These are phyloP conservation scores for Aspergillus intermedius DNA, from an alignment of 2,329 filamentous ascomycete species.

Conservation along the genomic window DNA sequence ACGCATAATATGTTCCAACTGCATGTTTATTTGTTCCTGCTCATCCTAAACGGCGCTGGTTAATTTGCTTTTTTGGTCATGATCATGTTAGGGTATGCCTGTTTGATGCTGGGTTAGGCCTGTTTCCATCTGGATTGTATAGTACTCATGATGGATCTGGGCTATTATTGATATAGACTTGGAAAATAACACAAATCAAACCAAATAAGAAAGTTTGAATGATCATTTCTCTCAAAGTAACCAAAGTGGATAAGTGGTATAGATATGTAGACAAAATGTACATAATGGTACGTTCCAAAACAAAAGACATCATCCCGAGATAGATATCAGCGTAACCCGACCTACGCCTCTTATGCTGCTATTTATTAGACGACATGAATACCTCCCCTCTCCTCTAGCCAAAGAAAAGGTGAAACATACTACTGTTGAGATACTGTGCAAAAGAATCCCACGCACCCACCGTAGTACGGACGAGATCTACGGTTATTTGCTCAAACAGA, in stretches of 20 bases:
- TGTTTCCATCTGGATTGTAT: too few species aligned
- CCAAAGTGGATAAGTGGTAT: too few species aligned
- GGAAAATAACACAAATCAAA: too few species aligned
- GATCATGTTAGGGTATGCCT: neutral
- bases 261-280: too few species aligned
- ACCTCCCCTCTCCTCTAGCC: neutral
- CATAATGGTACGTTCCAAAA: neutral
- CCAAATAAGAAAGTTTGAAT: too few species aligned
- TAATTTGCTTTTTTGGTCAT: neutral
- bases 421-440: too few species aligned
- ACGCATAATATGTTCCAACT: neutral
- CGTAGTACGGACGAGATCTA: neutral
- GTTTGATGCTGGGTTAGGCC: neutral
- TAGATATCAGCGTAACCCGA: slow-evolving; percentile 2
- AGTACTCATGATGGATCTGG: too few species aligned
- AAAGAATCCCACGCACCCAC: too few species aligned
- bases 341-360: neutral
- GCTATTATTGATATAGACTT: too few species aligned
- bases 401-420: neutral
- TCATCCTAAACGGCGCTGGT: neutral
- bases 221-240: too few species aligned
- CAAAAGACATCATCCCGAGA: neutral
- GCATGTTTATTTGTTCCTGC: neutral
- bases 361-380: neutral
- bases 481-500: neutral